phyloP scores from a whole-genome alignment of 1,139 yeast species.

The Hyphopichia pseudoburtonii region DNA sequence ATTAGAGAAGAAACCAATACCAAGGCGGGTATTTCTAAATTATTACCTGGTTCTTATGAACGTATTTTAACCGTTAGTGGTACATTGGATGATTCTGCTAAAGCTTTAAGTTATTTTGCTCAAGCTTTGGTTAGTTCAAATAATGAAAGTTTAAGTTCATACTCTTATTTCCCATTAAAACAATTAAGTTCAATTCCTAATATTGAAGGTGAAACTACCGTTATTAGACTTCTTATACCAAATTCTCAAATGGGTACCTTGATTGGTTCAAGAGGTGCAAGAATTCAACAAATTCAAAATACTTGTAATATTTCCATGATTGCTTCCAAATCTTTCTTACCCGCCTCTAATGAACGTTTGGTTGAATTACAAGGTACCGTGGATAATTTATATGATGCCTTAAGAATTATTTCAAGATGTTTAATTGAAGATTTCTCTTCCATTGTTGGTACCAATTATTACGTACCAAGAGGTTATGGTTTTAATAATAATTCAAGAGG shows the following conservation, averaged over 20 bases:
- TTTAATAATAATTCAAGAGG: constrained; percentile 10
- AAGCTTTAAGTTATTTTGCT: constrained; percentile 72
- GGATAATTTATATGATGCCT: constrained; percentile 57
- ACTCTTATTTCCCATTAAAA: constrained; percentile 62
- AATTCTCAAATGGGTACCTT: constrained; percentile 89
- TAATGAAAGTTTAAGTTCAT: constrained; percentile 30
- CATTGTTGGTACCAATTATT: constrained; percentile 64
- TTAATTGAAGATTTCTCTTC: constrained; percentile 70
- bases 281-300: constrained; percentile 81
- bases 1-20: constrained; percentile 77
- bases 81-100: constrained; percentile 68
- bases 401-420: constrained; percentile 68
- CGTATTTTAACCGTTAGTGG: constrained; percentile 84
- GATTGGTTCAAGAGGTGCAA: constrained; percentile 80
- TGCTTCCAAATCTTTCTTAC: constrained; percentile 82
- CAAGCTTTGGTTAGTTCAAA: constrained; percentile 53
- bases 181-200: constrained; percentile 53
- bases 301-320: constrained; percentile 74
- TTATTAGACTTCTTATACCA: constrained; percentile 73
- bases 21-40: constrained; percentile 86
- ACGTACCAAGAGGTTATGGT: constrained; percentile 51
- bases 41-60: constrained; percentile 80
- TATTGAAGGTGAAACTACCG: constrained; percentile 52
- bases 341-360: constrained; percentile 82
- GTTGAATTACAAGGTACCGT: constrained; percentile 88